Evolutionary conservation across 768 basidiomycete genomes (phyloP), one percentile per base, ranked within the genome.

Genomic region (Atractiella rhizophila): DNA sequence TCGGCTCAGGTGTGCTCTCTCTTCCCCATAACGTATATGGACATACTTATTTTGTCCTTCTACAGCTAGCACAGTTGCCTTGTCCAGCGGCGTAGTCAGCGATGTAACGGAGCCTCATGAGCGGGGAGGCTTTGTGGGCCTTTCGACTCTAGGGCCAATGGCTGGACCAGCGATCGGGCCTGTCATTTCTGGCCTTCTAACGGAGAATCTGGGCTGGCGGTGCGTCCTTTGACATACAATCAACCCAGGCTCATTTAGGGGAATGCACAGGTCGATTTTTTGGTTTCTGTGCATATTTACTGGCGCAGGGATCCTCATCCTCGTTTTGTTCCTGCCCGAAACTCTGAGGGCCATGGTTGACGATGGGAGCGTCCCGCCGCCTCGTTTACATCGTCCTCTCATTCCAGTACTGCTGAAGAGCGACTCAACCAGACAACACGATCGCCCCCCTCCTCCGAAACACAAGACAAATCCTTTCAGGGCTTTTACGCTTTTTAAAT

Each of bases 261-360:
- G n/a, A n/a, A n/a, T n/a, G n/a, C n/a, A n/a, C n/a, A n/a, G n/a
- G 30, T 46, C 48, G 5, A 37, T 50, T 2, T 50, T 50, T 35
- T 50, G 43, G 43, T 50, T 50, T 32, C 34, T 47, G 7, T 35
- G 40, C 20, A 44, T 41, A 1, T 33, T 42, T 7, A 43, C 29
- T 11, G 47, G 31, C 4, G 39, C 43, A 32, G 44, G 46, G 20
- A 25, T 46, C 11, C 16, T 48, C 18, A 20, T 48, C 13, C 39
- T 48, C 27, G 8, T 31, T 23, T 15, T 42, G 35, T 28, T 51
- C 25, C 39, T 51, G 1, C 50, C 50, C 16, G 50, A 51, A 24
- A 37, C 36, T 16, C 36, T 37, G 18, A 19, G 36, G 16, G 6
- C 36, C 16, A 37, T 37, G 16, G 16, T 20, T n/a, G 36, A 5